Evolutionary conservation across 805 yeast genomes (phyloP).

Genomic region (Pichia pseudocactophila): DNA sequence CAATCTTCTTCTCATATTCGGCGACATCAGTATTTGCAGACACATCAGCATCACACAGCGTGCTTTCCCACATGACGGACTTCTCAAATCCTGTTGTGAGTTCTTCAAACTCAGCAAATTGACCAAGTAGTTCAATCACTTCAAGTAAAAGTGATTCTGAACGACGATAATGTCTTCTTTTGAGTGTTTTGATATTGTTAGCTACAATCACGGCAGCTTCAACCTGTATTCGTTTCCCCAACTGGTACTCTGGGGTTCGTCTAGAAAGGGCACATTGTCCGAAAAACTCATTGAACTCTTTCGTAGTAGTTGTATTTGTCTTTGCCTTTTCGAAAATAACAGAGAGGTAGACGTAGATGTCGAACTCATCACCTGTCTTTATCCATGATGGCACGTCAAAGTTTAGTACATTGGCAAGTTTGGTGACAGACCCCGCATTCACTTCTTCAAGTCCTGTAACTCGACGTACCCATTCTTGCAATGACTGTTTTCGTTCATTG

Average conservation of each 20-base stretch:
- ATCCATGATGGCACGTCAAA: too few species aligned
- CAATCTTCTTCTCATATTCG: constrained; percentile 1
- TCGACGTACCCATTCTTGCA: too few species aligned
- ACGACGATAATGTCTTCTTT: constrained; percentile 12
- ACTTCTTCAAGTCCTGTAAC: too few species aligned
- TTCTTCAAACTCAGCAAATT: constrained; percentile 9
- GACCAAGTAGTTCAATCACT: constrained; percentile 11
- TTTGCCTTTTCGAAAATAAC: background rate
- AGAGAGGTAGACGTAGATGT: background rate
- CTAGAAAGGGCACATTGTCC: constrained; percentile 8
- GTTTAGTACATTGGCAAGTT: too few species aligned
- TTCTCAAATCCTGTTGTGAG: background rate
- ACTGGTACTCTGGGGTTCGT: background rate
- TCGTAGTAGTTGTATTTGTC: background rate
- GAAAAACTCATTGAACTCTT: constrained; percentile 9
- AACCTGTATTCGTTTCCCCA: constrained; percentile 10
- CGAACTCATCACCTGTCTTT: background rate
- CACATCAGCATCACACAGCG: background rate
- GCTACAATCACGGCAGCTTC: constrained; percentile 22
- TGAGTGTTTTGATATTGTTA: constrained; percentile 14
- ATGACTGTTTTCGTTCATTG: too few species aligned
- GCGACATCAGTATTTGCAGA: background rate
- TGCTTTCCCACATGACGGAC: background rate
- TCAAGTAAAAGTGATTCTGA: constrained; percentile 12
- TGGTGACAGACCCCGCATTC: too few species aligned